Base-by-base conservation (phyloP, 108 stramenopile genomes). In the Fistulifera pelliculosa region DNA sequence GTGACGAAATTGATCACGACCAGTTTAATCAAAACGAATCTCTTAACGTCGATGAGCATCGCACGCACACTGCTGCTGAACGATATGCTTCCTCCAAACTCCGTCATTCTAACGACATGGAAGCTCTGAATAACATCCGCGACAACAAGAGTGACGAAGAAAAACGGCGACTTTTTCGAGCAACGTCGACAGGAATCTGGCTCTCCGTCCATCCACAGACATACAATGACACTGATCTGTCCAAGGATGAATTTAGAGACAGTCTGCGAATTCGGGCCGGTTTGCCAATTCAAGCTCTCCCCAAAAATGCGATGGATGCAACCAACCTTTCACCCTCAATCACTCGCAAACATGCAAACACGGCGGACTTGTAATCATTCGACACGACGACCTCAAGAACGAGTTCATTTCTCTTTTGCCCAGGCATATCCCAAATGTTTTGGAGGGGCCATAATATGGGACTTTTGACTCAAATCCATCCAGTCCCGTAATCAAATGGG, bases 271-370 rank as follows among this genome's bases (percentile, higher is more conserved):
- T 68, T n/a, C 60, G 60, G 49, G 45, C 17, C 47, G 60, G 2
- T 10, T 61, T 35, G 8, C 31, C 31, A 6, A 35, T 35, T 8
- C 31, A 35, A 35, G 31, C 31, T 6, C 31, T 35, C 50, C 60
- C 2, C 39, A 23, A 10, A 27, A 23, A 56, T 59, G 65, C 49
- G 42, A 66, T 38, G 65, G 65, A 21, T 66, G 58, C 54, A 50
- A 54, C 5, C 12, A 39, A 19, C 17, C 6, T 47, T 62, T 24
- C 43, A n/a, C 55, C 1, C 42, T 60, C 11, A 61, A 69, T 11
- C 60, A 69, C 41, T 54, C 55, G 7, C 48, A 56, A 38, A 41
- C 61, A 17, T 69, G 68, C 49, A 45, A 54, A 16, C n/a, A 49
- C 15, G 61, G 68, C 11, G 68, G 68, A 1, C 38, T 62, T 38